A percentile compares a stretch with the other conserved stretches of the same genome.
Conservation (phyloP, 2,329 filamentous ascomycete genomes). For the Thielaviopsis punctulata region DNA sequence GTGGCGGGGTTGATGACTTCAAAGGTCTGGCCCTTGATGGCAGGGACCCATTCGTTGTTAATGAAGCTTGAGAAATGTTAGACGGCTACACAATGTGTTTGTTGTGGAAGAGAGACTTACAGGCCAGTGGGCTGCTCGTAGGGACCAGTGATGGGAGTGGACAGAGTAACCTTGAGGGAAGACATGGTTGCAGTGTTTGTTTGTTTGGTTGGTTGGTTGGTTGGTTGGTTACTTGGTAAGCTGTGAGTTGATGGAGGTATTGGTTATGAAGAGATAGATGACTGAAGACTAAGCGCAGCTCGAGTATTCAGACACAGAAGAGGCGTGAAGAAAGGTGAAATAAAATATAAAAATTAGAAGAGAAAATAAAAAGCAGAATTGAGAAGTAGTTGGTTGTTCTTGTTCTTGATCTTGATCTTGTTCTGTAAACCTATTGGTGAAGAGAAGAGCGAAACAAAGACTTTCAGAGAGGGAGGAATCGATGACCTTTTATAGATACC, state of each 20-base stretch:
- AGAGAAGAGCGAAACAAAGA: no score
- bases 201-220: neutral
- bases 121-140: slow-evolving; percentile 44
- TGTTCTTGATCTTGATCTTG: neutral
- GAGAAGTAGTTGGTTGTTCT: neutral
- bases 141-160: slow-evolving; percentile 46
- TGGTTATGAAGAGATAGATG: neutral
- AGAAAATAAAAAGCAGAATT: no score
- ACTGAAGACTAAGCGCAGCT: neutral
- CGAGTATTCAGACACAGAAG: neutral
- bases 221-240: neutral
- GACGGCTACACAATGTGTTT: neutral
- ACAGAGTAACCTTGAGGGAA: slow-evolving; percentile 40
- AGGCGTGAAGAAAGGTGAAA: neutral
- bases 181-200: slow-evolving; percentile 20
- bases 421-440: neutral
- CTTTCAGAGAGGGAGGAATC: neutral
- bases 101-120: slow-evolving; percentile 28
- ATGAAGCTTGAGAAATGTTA: slow-evolving; percentile 45
- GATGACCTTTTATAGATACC: neutral
- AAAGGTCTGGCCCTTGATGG: slow-evolving; percentile 13
- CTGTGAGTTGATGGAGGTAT: no score
- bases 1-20: slow-evolving; percentile 15
- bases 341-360: no score
- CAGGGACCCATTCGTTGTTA: slow-evolving; percentile 69